These are phyloP conservation scores for Brasenia schreberi DNA, from an alignment of 164 flowering plant species.

Conservation along the genomic window DNA sequence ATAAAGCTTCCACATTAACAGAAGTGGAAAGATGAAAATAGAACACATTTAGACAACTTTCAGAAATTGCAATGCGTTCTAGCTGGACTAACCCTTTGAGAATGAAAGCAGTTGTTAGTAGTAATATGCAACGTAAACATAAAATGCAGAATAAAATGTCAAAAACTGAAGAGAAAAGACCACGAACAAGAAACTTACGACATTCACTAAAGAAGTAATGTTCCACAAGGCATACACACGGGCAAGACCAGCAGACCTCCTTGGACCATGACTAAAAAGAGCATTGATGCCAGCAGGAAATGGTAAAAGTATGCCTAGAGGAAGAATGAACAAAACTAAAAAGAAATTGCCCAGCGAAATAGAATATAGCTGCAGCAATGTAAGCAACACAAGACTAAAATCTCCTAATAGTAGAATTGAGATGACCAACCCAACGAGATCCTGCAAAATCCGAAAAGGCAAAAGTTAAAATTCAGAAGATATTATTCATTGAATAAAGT, in stretches of 20 bases:
- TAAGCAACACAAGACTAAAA: slow-evolving; percentile 75
- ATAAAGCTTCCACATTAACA: no score
- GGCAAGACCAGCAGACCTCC: slow-evolving; percentile 78
- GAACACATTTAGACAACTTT: no score
- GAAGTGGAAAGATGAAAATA: no score
- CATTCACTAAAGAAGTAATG: slow-evolving; percentile 66
- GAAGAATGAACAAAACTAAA: slow-evolving; percentile 59
- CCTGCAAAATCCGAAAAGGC: slow-evolving; percentile 36
- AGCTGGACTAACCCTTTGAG: no score
- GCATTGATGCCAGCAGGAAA: slow-evolving; percentile 96
- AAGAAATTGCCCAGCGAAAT: slow-evolving; percentile 52
- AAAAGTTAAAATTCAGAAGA: background rate
- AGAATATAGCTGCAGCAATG: slow-evolving; percentile 81
- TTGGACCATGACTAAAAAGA: slow-evolving; percentile 81
- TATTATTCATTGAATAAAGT: background rate
- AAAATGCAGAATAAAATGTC: background rate
- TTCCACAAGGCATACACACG: slow-evolving; percentile 96
- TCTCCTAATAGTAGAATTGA: slow-evolving; percentile 79
- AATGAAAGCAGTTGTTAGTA: background rate
- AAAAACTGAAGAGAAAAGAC: background rate
- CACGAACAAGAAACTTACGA: slow-evolving; percentile 45
- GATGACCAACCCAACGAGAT: slow-evolving; percentile 85
- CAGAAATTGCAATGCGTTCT: no score
- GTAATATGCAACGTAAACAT: background rate
- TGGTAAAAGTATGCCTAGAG: slow-evolving; percentile 70